Conservation (phyloP, 208 protist genomes). For the Wallacemonas sp. region DNA sequence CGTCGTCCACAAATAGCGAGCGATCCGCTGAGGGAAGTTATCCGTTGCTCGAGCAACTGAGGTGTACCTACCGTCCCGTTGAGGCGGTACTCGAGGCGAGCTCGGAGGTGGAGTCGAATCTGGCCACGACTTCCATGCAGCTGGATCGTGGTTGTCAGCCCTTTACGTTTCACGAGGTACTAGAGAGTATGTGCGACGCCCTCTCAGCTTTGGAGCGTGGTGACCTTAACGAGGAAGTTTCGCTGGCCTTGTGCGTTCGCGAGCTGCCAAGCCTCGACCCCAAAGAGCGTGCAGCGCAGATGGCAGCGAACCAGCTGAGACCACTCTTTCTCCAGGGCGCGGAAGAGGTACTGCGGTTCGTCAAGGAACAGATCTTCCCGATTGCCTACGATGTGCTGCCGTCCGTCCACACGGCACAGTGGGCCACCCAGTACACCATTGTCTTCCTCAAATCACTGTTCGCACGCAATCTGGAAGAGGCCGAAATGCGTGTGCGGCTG, state of each 20-base stretch:
- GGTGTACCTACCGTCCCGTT: conserved; percentile 23
- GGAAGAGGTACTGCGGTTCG: conserved; percentile 57
- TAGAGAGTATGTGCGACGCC: conserved; percentile 39
- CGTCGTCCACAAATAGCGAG: neutral
- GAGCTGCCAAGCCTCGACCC: conserved; percentile 8
- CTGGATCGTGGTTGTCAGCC: conserved; percentile 46
- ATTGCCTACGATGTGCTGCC: conserved; percentile 37
- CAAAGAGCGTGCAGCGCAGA: conserved; percentile 1
- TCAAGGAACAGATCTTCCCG: conserved; percentile 38
- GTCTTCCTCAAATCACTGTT: conserved; percentile 59
- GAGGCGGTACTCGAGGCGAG: conserved; percentile 28
- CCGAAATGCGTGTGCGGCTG: conserved; percentile 48
- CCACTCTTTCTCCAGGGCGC: conserved; percentile 48
- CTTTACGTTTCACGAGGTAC: conserved; percentile 50
- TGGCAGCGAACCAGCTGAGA: conserved; percentile 4
- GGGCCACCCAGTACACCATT: conserved; percentile 87
- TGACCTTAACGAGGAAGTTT: conserved; percentile 28
- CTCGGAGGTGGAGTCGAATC: conserved; percentile 59
- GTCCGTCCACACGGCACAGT: conserved; percentile 64
- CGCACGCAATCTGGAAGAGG: conserved; percentile 47
- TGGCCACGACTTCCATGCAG: conserved; percentile 36
- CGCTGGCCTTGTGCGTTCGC: conserved; percentile 33
- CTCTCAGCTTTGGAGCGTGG: conserved; percentile 68
- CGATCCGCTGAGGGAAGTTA: neutral
- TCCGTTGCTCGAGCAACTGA: conserved; percentile 26